Base-by-base conservation (phyloP, 805 yeast species). In the Wickerhamiella spandovensis region DNA sequence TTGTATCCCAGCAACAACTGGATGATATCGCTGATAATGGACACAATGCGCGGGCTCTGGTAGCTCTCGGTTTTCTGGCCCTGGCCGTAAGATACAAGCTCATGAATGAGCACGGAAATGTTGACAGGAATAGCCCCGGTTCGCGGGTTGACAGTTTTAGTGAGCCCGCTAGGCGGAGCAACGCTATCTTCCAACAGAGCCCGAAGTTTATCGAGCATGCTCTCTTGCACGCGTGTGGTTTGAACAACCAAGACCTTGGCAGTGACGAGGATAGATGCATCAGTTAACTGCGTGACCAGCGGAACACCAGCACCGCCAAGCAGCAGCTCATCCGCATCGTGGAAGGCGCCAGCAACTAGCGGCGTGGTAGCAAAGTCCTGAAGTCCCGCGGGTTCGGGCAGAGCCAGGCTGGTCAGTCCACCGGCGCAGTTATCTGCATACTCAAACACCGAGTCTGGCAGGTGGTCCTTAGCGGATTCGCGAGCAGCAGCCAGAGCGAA, bases 121-220 rank as follows among this genome's bases (percentile, higher is more conserved):
- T 43, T 43, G 3, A 43, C 21, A 7, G 28, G 20, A 10, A 23
- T 23, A 5, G 45, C 45, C 2, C 12, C 20, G 9, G 28, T 5
- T 7, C 45, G 45, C 13, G 45, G 45, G 6, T 21, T 22, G 4
- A 23, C 18, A 7, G 23, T 22, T 21, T 43, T 43, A 23, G 35
- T 10, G 2, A 9, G 18, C 13, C 7, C 13, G 41, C n/a, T n/a
- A 5, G 7, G 7, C 7, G 39, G 39, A 7, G 20, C 2, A 70
- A 46, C 75, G 68, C 37, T 42, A 45, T 52, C 32, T 13, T 56
- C 58, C 38, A 81, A 53, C 17, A 74, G 70, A 3, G 81, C 70
- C 55, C 88, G 74, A 54, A 92, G 65, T 49, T 81, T 84, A 59
- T 90, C 97, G 20, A 92, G 65, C n/a, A 92, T 72, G 0, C 97